Conservation (phyloP, 768 basidiomycete species). For the Agrocybe pediades region DNA sequence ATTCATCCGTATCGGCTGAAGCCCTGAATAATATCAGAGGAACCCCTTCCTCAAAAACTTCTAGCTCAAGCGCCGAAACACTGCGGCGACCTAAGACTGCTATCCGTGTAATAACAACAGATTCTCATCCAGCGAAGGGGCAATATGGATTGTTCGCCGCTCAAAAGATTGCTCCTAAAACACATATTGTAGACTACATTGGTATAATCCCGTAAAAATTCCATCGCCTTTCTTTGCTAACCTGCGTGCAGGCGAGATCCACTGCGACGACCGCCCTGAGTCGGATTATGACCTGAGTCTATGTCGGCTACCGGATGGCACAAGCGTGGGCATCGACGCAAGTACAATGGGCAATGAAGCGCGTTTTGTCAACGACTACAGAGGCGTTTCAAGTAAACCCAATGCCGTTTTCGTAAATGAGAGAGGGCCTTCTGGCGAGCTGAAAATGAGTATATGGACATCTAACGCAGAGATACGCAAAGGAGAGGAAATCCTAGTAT, state of each 20-base stretch:
- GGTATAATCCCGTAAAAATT: slow-evolving; percentile 25
- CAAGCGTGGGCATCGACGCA: slow-evolving; percentile 81
- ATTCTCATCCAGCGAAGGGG: slow-evolving; percentile 73
- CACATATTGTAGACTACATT: slow-evolving; percentile 77
- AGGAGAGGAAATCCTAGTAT: slow-evolving; percentile 84
- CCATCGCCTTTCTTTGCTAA: not conserved
- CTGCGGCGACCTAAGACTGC: slow-evolving; percentile 35
- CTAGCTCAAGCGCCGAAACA: slow-evolving; percentile 1
- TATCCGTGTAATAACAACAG: slow-evolving; percentile 57
- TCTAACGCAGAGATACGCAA: slow-evolving; percentile 60
- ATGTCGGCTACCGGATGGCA: slow-evolving; percentile 54
- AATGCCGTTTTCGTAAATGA: slow-evolving; percentile 73
- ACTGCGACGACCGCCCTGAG: slow-evolving; percentile 68
- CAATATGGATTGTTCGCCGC: slow-evolving; percentile 83
- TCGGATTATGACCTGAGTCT: slow-evolving; percentile 92
- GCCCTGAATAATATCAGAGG: slow-evolving; percentile 39
- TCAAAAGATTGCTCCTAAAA: slow-evolving; percentile 65
- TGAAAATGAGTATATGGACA: slow-evolving; percentile 80
- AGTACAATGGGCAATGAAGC: slow-evolving; percentile 79
- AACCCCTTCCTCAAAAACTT: slow-evolving; percentile 17
- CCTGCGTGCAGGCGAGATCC: slow-evolving; percentile 63
- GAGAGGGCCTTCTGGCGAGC: slow-evolving; percentile 54
- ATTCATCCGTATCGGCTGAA: slow-evolving; percentile 54
- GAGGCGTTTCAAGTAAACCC: slow-evolving; percentile 68
- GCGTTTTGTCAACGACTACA: slow-evolving; percentile 89